Evolutionary conservation across 1,139 yeast species (phyloP).

Genomic region (Pichia inconspicua): DNA sequence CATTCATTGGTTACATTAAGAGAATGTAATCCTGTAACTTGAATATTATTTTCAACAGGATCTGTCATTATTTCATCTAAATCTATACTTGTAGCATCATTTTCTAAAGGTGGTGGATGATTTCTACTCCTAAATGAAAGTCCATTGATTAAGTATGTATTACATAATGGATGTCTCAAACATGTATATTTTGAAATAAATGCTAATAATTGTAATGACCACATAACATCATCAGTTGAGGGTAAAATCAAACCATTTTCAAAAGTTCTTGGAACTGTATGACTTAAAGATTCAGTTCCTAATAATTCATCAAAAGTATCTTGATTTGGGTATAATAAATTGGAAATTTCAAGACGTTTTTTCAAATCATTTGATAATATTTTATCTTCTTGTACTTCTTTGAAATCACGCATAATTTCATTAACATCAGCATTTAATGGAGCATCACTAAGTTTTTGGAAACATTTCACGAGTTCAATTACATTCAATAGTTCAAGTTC

Average conservation of each 20-base stretch:
- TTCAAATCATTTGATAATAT: constrained; percentile 21
- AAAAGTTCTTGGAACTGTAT: constrained; percentile 52
- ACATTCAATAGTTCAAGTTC: constrained; percentile 21
- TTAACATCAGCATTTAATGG: constrained; percentile 13
- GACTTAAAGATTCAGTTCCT: constrained; percentile 3
- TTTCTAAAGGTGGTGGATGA: constrained; percentile 25
- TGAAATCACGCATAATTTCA: constrained; percentile 17
- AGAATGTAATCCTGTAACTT: neutral
- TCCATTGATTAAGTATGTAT: constrained; percentile 54
- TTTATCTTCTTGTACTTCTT: constrained; percentile 18
- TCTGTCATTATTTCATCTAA: constrained; percentile 22
- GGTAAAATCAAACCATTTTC: constrained; percentile 75
- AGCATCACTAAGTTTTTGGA: constrained; percentile 16
- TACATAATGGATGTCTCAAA: constrained; percentile 65
- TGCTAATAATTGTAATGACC: constrained; percentile 88
- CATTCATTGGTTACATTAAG: neutral
- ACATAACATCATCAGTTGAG: constrained; percentile 84
- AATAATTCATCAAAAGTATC: constrained; percentile 2
- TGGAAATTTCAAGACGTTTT: constrained; percentile 21
- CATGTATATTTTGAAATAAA: constrained; percentile 87
- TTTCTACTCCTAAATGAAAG: constrained; percentile 37
- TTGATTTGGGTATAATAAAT: constrained; percentile 15
- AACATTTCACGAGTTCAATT: constrained; percentile 21
- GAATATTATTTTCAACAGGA: constrained; percentile 16
- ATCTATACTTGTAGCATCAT: constrained; percentile 19